phyloP scores from a whole-genome alignment of 169 alveolate genomes.

The Eimeria necatrix region DNA sequence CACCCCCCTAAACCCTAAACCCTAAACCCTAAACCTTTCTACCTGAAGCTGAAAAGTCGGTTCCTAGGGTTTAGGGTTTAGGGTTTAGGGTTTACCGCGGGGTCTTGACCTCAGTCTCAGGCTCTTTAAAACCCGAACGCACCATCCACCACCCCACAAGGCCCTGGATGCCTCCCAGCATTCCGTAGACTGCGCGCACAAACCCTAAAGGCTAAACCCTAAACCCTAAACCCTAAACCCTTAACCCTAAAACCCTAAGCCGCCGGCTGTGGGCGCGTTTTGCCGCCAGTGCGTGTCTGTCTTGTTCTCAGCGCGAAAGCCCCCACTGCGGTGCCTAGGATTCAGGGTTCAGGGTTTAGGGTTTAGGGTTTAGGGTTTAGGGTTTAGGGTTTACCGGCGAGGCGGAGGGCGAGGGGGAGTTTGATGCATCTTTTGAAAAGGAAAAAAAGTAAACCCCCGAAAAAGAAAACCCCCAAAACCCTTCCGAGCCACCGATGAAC shows the following conservation, averaged over 20 bases:
- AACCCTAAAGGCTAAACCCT: no score
- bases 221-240: no score
- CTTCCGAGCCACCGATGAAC: slow-evolving; percentile 94
- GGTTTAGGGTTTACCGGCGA: background rate
- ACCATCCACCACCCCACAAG: slow-evolving; percentile 85
- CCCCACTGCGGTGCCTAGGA: no score
- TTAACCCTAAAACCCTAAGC: no score
- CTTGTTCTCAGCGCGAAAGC: no score
- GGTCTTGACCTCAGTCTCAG: slow-evolving; percentile 58
- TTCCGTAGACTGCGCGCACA: background rate
- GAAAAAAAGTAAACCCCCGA: slow-evolving; percentile 84
- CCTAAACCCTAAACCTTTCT: background rate
- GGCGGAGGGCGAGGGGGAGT: background rate
- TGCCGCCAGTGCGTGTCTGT: no score
- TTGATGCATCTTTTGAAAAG: background rate
- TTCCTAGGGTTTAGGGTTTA: slow-evolving; percentile 24
- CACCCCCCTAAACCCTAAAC: background rate
- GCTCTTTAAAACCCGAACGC: slow-evolving; percentile 76
- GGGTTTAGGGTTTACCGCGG: slow-evolving; percentile 1
- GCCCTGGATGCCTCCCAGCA: slow-evolving; percentile 80
- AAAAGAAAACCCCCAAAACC: slow-evolving; percentile 89
- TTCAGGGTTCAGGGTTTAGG: slow-evolving; percentile 26
- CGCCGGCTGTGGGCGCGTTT: no score
- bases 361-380: slow-evolving; percentile 31
- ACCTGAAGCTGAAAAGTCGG: background rate